Base-by-base conservation (phyloP, 164 flowering plant genomes). In the Sedum album region DNA sequence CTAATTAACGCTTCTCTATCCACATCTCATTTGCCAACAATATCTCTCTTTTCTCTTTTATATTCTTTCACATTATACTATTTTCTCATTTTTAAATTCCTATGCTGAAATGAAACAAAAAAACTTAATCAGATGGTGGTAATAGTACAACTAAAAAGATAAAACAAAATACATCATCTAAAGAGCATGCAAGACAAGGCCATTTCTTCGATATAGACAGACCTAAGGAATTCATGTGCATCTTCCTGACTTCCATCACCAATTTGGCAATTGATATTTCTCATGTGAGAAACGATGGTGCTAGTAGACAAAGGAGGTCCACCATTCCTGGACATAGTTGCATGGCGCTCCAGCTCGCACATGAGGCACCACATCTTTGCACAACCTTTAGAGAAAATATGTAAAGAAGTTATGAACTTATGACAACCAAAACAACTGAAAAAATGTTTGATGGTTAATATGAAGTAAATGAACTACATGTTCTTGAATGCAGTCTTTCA, bases 141-240 rank as follows among this genome's bases (percentile, higher is more conserved):
- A n/a, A n/a, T n/a, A n/a, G n/a, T n/a, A n/a, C n/a, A n/a, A 8
- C 11, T 41, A 41, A 41, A 6, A 44, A 44, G 15, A 44, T 44
- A 44, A 11, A 44, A 9, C 21, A 30, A 25, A 28, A 53, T 33
- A 36, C 46, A 31, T 41, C 6, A 11, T 41, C 6, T 31, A 18
- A 55, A 51, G 18, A 13, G 42, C n/a, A 67, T 38, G 55, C 6
- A 38, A 0, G 46, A 38, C 30, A 65, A 38, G 20, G 15, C 14
- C 33, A 26, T 14, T 26, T 57, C 17, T 28, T 15, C 5, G 62
- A 57, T 57, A 42, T 42, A 28, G 18, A 75, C 72, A 67, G 64
- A 89, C 97, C 97, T 88, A 71, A 92, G 77, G 75, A 92, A 92
- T 74, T 92, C 97, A 75, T 91, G 97, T 30, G 97, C 97, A 80